Conservation (phyloP, 176 grass and related monocot species). For the Triticum turgidum region DNA sequence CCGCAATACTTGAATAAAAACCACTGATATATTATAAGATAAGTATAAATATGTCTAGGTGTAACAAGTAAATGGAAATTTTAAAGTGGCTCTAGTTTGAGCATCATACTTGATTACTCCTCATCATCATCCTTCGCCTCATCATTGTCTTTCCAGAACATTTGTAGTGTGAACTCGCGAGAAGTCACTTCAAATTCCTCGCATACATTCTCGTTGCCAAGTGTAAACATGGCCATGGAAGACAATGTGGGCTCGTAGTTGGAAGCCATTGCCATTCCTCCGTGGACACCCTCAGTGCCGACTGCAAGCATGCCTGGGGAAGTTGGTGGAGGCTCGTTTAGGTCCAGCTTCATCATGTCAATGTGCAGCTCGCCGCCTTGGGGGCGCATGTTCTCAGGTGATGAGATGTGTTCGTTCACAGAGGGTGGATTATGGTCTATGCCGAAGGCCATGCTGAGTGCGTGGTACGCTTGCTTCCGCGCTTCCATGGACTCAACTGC, state of each 20-base stretch:
- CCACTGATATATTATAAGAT: not conserved
- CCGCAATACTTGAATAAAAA: not conserved
- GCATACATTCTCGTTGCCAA: not conserved
- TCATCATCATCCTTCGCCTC: not conserved
- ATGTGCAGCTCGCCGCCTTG: not conserved
- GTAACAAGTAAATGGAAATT: not conserved
- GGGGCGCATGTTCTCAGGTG: not conserved
- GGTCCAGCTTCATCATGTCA: not conserved
- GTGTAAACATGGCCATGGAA: not conserved
- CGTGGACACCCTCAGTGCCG: not conserved
- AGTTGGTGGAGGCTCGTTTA: not conserved
- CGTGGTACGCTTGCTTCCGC: slow-evolving; percentile 19
- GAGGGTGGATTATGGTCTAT: not conserved
- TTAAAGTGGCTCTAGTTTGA: not conserved
- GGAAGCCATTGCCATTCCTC: not conserved
- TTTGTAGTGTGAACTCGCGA: not conserved
- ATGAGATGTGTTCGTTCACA: not conserved
- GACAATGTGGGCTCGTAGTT: not conserved
- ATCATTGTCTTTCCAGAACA: not conserved
- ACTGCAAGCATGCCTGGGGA: not conserved
- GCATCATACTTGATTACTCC: not conserved
- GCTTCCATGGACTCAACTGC: slow-evolving; percentile 20
- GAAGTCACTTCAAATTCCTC: not conserved
- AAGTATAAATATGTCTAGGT: not conserved
- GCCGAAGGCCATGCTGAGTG: not conserved